Evolutionary conservation across 1,284 basidiomycete genomes (phyloP).

Genomic region (Cryptococcus wingfieldii): DNA sequence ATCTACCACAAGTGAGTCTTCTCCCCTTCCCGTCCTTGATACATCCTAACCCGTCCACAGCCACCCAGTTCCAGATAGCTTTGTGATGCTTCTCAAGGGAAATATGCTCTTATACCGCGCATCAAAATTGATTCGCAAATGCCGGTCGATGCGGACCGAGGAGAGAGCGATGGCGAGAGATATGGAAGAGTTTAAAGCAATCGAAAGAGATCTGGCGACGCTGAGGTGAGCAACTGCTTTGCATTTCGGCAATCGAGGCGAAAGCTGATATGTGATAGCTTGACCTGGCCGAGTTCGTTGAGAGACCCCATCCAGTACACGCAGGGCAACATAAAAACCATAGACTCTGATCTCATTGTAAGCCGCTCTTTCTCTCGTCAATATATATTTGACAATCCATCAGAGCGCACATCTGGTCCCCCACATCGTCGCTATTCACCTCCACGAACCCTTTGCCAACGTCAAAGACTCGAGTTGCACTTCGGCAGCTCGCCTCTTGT

Average conservation of each 20-base stretch:
- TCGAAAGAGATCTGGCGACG: conserved; percentile 25
- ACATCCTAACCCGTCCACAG: conserved; percentile 10
- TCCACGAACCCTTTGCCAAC: conserved; percentile 42
- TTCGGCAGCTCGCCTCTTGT: conserved; percentile 26
- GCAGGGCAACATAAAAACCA: conserved; percentile 20
- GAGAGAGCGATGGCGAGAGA: conserved; percentile 8
- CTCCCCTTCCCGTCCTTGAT: background rate
- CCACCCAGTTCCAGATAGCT: conserved; percentile 37
- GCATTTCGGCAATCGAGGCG: background rate
- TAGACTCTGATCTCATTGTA: conserved; percentile 37
- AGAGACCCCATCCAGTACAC: conserved; percentile 34
- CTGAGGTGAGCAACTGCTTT: conserved; percentile 13
- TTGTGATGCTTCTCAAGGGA: conserved; percentile 33
- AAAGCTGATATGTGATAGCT: conserved; percentile 5
- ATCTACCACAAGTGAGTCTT: conserved; percentile 29
- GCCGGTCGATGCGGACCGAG: conserved; percentile 5
- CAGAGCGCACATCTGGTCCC: conserved; percentile 33
- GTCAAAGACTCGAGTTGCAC: conserved; percentile 22
- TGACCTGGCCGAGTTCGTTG: conserved; percentile 27
- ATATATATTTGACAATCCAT: background rate
- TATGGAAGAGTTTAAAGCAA: conserved; percentile 20
- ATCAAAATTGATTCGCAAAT: conserved; percentile 23
- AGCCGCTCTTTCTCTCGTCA: conserved; percentile 4
- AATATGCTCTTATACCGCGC: conserved; percentile 29
- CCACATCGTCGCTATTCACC: conserved; percentile 33